A percentile compares a stretch with the other conserved stretches of the same genome.
Evolutionary conservation across 2,329 filamentous ascomycete species (phyloP).

Genomic region (Aspergillus sergii): DNA sequence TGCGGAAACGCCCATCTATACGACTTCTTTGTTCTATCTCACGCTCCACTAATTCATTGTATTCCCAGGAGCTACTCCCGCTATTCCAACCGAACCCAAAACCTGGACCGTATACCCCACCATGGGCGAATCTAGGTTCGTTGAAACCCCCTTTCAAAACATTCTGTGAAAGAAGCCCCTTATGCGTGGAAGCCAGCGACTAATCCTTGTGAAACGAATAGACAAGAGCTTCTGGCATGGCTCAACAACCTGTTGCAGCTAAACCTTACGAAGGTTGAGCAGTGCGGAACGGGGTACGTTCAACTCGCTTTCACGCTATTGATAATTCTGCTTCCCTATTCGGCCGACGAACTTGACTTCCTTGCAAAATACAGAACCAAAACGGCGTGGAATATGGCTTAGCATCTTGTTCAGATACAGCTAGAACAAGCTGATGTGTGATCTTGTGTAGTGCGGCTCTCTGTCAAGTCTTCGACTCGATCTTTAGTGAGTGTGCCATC

Average conservation of each 20-base stretch:
- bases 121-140: slow-evolving; percentile 68
- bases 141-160: slow-evolving; percentile 18
- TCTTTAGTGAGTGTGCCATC: slow-evolving; percentile 66
- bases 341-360: background rate
- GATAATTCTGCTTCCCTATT: background rate
- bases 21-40: slow-evolving; percentile 4
- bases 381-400: background rate
- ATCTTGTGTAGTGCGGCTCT: slow-evolving; percentile 72
- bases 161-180: slow-evolving; percentile 13
- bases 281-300: slow-evolving; percentile 93
- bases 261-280: slow-evolving; percentile 98
- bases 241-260: slow-evolving; percentile 96
- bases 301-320: slow-evolving; percentile 12
- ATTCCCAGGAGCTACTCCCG: background rate
- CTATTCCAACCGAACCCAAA: slow-evolving; percentile 6
- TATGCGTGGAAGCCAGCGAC: slow-evolving; percentile 9
- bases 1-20: slow-evolving; percentile 2
- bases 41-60: slow-evolving; percentile 3
- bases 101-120: slow-evolving; percentile 37
- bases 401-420: background rate
- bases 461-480: slow-evolving; percentile 98
- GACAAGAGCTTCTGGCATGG: slow-evolving; percentile 96
- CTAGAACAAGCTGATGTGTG: slow-evolving; percentile 7
- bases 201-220: slow-evolving; percentile 41
- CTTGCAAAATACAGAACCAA: background rate